A percentile compares a stretch with the other conserved stretches of the same genome.
These are phyloP conservation scores for Leccinum aurantiacum DNA, from an alignment of 768 basidiomycete genomes.

Conservation along the genomic window DNA sequence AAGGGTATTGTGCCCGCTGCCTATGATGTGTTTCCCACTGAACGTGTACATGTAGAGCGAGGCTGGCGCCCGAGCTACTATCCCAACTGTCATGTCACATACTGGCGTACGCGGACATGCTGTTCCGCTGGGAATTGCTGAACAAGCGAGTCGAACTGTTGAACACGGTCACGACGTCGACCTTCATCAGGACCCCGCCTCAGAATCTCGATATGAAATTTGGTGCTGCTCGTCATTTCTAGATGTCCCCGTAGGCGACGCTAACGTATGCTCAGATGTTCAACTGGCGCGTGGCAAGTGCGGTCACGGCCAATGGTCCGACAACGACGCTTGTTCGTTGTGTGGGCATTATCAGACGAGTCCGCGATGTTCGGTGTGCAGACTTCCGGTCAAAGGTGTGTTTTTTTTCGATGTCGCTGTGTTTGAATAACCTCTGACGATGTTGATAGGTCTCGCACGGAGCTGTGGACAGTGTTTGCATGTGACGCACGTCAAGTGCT, in stretches of 20 bases:
- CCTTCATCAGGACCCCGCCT: slow-evolving; percentile 23
- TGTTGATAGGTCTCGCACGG: slow-evolving; percentile 52
- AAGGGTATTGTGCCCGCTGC: slow-evolving; percentile 11
- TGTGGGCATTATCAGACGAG: slow-evolving; percentile 45
- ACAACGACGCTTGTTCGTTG: slow-evolving; percentile 40
- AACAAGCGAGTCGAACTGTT: slow-evolving; percentile 73
- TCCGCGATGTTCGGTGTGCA: slow-evolving; percentile 68
- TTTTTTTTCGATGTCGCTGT: neutral
- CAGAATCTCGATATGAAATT: slow-evolving; percentile 39
- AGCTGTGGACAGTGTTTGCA: slow-evolving; percentile 64
- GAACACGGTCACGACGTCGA: slow-evolving; percentile 51
- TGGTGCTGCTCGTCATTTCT: slow-evolving; percentile 8
- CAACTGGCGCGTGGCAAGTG: slow-evolving; percentile 50
- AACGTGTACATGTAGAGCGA: slow-evolving; percentile 8
- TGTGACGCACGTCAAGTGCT: slow-evolving; percentile 65
- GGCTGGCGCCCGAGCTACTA: slow-evolving; percentile 31
- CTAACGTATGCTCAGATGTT: slow-evolving; percentile 38
- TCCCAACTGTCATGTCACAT: slow-evolving; percentile 55
- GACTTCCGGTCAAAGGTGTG: slow-evolving; percentile 71
- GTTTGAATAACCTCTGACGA: neutral
- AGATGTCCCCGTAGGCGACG: slow-evolving; percentile 1
- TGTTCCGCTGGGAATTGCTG: slow-evolving; percentile 71
- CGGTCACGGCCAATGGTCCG: slow-evolving; percentile 32
- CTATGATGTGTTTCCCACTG: neutral
- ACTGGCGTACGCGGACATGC: slow-evolving; percentile 68